Base-by-base conservation (phyloP, 1,139 yeast species). In the Saccharomycopsis phalli region DNA sequence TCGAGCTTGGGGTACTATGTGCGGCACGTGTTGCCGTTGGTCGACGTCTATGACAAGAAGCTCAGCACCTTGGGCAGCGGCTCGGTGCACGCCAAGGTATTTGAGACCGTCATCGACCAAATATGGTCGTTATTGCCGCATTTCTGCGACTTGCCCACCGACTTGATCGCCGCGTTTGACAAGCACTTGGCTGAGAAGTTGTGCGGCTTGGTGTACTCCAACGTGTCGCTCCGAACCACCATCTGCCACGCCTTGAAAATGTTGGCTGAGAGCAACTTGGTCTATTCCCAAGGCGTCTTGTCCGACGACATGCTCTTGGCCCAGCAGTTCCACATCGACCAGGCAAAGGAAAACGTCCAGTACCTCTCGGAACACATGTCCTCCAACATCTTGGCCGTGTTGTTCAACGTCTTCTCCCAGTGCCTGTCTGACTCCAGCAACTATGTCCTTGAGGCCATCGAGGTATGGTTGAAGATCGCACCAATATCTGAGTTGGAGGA, bases 81-180 rank as follows among this genome's bases (percentile, higher is more conserved):
- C 38, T 75, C 87, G 1, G 68, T 81, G 50, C 81, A 82, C 55
- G 62, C 65, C 45, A 88, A 86, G 59, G 74, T 88, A 41, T 82
- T 81, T 55, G 73, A 76, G 53, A 88, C 97, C 1, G 74, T 91
- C 40, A 65, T 82, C 36, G 95, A 84, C 56, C 99, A 91, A 66
- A 69, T 87, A 37, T 88, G 97, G 96, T 77, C 94, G 2, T 68
- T 88, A 47, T 65, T 91, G 47, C 96, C 98, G 13, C 81, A 78
- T 50, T 91, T 87, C 60, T 81, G 94, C 56, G 93, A 83, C 56
- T 69, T 88, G 52, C 95, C 97, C 28, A 67, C 65, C 30, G 98
- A 93, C 60, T 64, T 87, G 49, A 59, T 57, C 22, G 55, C 55
- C 4, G 66, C 83, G 0, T 86, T 88, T 54, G 74, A 75, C 45